phyloP scores from a whole-genome alignment of 805 yeast genomes.

The Teunomyces stri region DNA sequence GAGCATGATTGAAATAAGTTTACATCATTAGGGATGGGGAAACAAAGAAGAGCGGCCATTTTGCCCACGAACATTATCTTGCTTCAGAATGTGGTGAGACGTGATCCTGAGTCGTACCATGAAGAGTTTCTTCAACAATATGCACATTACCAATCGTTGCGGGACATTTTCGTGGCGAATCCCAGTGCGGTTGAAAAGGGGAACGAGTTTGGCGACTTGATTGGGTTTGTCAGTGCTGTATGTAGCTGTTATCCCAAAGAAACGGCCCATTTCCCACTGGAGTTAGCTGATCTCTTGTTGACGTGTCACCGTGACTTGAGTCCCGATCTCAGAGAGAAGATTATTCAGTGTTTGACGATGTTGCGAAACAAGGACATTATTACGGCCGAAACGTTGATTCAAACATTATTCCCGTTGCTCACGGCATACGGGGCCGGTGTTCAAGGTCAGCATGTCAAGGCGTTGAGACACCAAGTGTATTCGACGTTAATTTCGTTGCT shows the following conservation, averaged over 20 bases:
- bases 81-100: conserved; percentile 84
- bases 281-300: conserved; percentile 62
- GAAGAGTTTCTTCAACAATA: conserved; percentile 94
- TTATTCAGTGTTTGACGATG: conserved; percentile 86
- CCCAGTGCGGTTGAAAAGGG: conserved; percentile 56
- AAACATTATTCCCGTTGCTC: conserved; percentile 83
- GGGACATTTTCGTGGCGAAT: conserved; percentile 81
- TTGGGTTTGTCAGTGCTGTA: conserved; percentile 91
- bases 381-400: conserved; percentile 75
- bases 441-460: conserved; percentile 68
- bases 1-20: neutral
- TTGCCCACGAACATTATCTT: conserved; percentile 90
- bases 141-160: conserved; percentile 84
- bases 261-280: conserved; percentile 80
- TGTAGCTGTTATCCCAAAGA: conserved; percentile 87
- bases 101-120: conserved; percentile 91
- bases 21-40: conserved; percentile 59
- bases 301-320: conserved; percentile 79
- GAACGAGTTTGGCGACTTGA: conserved; percentile 73
- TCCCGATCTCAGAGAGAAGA: conserved; percentile 87
- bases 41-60: conserved; percentile 86
- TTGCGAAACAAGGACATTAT: conserved; percentile 81
- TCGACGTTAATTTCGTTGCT: conserved; percentile 72
- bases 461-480: conserved; percentile 79
- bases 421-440: conserved; percentile 55